Evolutionary conservation across 2,329 filamentous ascomycete species (phyloP).

Genomic region (Aureobasidium melanogenum): DNA sequence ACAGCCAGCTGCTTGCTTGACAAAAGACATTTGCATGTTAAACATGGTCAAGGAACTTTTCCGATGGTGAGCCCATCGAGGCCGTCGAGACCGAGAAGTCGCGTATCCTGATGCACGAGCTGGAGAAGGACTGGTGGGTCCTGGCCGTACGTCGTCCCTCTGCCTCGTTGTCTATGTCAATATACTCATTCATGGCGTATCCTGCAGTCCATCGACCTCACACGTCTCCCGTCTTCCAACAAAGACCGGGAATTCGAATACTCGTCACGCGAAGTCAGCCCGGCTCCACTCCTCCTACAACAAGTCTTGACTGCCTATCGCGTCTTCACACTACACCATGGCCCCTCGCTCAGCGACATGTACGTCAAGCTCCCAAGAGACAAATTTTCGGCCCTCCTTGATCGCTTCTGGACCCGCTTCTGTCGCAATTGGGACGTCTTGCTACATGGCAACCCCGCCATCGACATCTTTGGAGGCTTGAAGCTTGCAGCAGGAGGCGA

Average conservation of each 20-base stretch:
- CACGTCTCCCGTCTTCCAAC: conserved; percentile 50
- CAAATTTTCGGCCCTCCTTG: conserved; percentile 63
- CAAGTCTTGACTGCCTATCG: conserved; percentile 77
- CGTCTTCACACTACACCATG: conserved; percentile 83
- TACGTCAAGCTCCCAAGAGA: conserved; percentile 55
- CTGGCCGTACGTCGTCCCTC: conserved; percentile 57
- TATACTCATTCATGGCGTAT: conserved; percentile 9
- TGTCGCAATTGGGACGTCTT: conserved; percentile 72
- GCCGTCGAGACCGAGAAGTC: conserved; percentile 86
- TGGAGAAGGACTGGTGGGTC: conserved; percentile 93
- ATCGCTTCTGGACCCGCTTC: conserved; percentile 72
- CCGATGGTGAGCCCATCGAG: conserved; percentile 66
- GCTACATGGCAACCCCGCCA: conserved; percentile 78
- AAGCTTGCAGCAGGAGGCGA: conserved; percentile 87
- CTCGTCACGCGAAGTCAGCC: conserved; percentile 83
- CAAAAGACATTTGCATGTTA: neutral
- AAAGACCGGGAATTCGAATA: conserved; percentile 49
- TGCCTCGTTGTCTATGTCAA: neutral
- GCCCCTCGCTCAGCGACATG: conserved; percentile 60
- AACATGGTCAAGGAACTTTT: conserved; percentile 57
- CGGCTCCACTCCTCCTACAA: conserved; percentile 64
- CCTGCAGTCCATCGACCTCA: conserved; percentile 67
- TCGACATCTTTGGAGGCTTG: conserved; percentile 70
- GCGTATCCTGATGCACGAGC: conserved; percentile 73
- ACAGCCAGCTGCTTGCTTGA: conserved; percentile 15